phyloP scores from a whole-genome alignment of 2,329 filamentous ascomycete species.

The Microdochium nivale region DNA sequence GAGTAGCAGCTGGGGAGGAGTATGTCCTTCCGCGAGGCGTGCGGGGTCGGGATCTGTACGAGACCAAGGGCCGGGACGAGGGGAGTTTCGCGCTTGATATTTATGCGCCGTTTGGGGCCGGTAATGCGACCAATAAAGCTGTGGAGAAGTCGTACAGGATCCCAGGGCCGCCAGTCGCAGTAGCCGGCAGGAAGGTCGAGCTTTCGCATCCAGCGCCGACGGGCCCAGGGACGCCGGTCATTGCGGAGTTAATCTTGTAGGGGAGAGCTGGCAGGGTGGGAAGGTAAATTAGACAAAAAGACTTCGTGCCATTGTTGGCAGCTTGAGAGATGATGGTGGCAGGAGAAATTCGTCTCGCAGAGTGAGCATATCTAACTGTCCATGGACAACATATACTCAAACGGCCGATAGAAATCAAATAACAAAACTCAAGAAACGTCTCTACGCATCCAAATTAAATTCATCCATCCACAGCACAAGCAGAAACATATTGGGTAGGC shows the following conservation, averaged over 20 bases:
- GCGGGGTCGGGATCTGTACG: slow-evolving; percentile 14
- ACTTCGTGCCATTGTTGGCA: too few relatives aligned
- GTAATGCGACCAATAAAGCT: too few relatives aligned
- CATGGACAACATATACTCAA: too few relatives aligned
- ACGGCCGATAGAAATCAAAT: too few relatives aligned
- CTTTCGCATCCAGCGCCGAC: slow-evolving; percentile 15
- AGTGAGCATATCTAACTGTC: too few relatives aligned
- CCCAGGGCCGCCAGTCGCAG: slow-evolving; percentile 15
- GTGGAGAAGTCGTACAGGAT: slow-evolving; percentile 13
- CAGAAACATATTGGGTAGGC: too few relatives aligned
- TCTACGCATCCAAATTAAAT: too few relatives aligned
- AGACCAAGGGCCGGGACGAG: slow-evolving; percentile 8
- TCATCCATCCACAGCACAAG: too few relatives aligned
- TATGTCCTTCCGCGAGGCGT: slow-evolving; percentile 9
- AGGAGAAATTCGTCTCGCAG: too few relatives aligned
- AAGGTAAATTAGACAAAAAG: background rate
- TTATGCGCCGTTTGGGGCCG: slow-evolving; percentile 4
- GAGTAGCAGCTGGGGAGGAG: too few relatives aligned
- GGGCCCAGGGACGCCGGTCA: slow-evolving; percentile 6
- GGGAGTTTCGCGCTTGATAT: slow-evolving; percentile 16
- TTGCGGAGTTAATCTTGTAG: background rate
- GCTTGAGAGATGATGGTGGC: too few relatives aligned
- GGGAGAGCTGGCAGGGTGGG: background rate
- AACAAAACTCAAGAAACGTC: too few relatives aligned
- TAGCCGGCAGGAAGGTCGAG: slow-evolving; percentile 3